A percentile compares a stretch with the other conserved stretches of the same genome.
Evolutionary conservation across 164 flowering plant genomes (phyloP).

Genomic region (Macadamia integrifolia): DNA sequence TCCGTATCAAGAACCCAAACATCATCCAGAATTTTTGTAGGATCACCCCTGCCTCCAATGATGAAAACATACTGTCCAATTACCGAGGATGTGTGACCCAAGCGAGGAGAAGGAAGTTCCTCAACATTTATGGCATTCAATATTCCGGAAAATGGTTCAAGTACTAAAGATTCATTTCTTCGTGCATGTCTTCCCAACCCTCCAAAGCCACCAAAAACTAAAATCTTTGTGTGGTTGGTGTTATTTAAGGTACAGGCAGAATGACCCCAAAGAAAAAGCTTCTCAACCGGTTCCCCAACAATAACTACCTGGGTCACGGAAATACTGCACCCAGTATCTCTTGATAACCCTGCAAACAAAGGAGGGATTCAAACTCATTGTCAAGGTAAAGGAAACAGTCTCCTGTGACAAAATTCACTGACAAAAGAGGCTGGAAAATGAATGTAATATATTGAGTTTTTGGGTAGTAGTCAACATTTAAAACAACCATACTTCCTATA

Average conservation of each 20-base stretch:
- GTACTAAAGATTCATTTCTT: constrained; percentile 57
- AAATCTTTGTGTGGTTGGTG: constrained; percentile 21
- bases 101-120: constrained; percentile 59
- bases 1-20: constrained; percentile 60
- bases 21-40: constrained; percentile 62
- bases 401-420: constrained; percentile 35
- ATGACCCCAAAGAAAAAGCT: constrained; percentile 89
- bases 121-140: constrained; percentile 29
- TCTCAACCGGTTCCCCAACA: constrained; percentile 72
- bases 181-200: constrained; percentile 88
- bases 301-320: constrained; percentile 32
- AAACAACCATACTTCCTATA: too few relatives aligned
- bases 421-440: constrained; percentile 8
- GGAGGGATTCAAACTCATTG: constrained; percentile 44
- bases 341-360: constrained; percentile 54
- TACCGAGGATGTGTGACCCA: constrained; percentile 74
- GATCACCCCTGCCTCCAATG: constrained; percentile 92
- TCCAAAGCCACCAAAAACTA: constrained; percentile 94
- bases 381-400: constrained; percentile 29
- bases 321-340: constrained; percentile 27
- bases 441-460: background rate
- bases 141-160: constrained; percentile 46
- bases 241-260: constrained; percentile 46
- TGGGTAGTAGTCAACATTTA: background rate
- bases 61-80: constrained; percentile 61